phyloP scores from a whole-genome alignment of 768 basidiomycete genomes.

The Leccinum subgranulosum region DNA sequence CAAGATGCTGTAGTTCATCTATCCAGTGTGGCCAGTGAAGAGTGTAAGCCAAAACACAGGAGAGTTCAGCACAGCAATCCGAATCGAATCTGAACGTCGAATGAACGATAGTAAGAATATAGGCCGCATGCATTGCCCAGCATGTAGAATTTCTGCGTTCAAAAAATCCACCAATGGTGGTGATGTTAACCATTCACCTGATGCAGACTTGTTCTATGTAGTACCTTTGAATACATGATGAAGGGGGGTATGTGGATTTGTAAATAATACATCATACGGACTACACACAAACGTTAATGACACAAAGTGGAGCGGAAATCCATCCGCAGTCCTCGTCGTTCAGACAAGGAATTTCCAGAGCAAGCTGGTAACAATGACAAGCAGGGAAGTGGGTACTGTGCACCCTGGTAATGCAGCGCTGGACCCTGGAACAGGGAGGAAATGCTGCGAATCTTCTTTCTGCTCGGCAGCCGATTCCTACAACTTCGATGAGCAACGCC shows the following conservation, averaged over 20 bases:
- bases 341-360: conserved; percentile 25
- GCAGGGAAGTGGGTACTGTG: conserved; percentile 20
- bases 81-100: too few species aligned
- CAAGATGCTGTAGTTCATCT: background rate
- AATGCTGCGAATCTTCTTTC: conserved; percentile 45
- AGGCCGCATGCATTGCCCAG: too few species aligned
- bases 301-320: background rate
- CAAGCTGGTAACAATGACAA: conserved; percentile 20
- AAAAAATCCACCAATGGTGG: too few species aligned
- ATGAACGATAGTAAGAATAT: too few species aligned
- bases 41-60: background rate
- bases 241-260: background rate
- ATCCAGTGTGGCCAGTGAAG: background rate
- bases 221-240: background rate
- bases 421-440: conserved; percentile 60
- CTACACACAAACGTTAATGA: background rate
- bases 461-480: conserved; percentile 64
- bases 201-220: background rate
- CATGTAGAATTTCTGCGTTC: too few species aligned
- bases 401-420: conserved; percentile 33
- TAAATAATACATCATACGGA: conserved; percentile 7
- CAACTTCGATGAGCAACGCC: background rate
- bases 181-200: too few species aligned
- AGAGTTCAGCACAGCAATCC: background rate
- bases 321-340: background rate